phyloP scores from a whole-genome alignment of 116 monocot species.

The Cymodocea nodosa region DNA sequence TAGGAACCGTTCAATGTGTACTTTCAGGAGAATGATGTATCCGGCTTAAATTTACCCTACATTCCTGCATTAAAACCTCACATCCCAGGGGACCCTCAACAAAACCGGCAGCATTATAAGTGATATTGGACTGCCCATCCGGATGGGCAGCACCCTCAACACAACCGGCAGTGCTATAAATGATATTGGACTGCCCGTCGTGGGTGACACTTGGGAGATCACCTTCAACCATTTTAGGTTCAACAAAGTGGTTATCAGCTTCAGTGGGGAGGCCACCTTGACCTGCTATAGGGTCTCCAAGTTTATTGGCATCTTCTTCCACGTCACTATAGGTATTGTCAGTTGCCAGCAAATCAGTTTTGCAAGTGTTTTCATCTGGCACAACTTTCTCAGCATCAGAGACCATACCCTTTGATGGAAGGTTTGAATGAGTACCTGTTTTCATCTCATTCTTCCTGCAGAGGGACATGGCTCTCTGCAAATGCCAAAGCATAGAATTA shows the following conservation, averaged over 20 bases:
- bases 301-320: background rate
- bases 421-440: background rate
- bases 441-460: conserved; percentile 25
- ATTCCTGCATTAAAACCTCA: conserved; percentile 44
- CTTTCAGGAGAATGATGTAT: conserved; percentile 73
- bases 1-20: conserved; percentile 52
- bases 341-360: background rate
- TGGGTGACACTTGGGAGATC: background rate
- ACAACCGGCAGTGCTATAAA: conserved; percentile 6
- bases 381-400: conserved; percentile 7
- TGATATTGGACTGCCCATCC: background rate
- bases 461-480: conserved; percentile 54
- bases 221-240: background rate
- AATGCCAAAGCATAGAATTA: background rate
- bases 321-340: background rate
- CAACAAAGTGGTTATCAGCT: background rate
- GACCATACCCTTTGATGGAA: background rate
- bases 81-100: conserved; percentile 18
- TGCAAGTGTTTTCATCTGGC: background rate
- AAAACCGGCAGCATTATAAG: conserved; percentile 6
- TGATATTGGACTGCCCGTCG: background rate
- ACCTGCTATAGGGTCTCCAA: background rate
- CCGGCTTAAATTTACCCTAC: conserved; percentile 57
- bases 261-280: background rate
- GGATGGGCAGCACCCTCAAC: conserved; percentile 19